These are phyloP conservation scores for Powellomyces hirtus DNA, from an alignment of 192 early-diverging fungal genomes.

Conservation along the genomic window DNA sequence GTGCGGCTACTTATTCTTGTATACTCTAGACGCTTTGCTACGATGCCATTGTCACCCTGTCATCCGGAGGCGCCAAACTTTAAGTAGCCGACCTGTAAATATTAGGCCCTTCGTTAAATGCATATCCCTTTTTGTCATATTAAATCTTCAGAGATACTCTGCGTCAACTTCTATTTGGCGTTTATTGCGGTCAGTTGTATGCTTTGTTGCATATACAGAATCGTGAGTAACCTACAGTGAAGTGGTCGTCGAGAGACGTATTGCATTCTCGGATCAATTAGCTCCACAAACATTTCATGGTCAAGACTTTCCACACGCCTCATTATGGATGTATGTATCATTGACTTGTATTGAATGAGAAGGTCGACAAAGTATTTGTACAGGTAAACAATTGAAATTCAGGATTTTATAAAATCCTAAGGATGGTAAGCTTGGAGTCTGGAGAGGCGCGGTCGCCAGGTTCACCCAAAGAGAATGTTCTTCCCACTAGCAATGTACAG, in stretches of 20 bases:
- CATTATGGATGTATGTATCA: too few species aligned
- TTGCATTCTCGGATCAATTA: too few species aligned
- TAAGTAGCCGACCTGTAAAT: background rate
- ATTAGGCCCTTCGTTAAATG: background rate
- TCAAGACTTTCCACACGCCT: too few species aligned
- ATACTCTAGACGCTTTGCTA: slow-evolving; percentile 5
- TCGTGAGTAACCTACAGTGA: background rate
- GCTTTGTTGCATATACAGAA: background rate
- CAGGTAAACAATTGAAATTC: too few species aligned
- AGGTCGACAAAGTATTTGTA: too few species aligned
- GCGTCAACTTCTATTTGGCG: background rate
- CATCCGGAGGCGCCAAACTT: slow-evolving; percentile 2
- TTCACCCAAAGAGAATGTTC: too few species aligned
- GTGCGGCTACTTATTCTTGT: background rate
- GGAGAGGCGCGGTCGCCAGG: too few species aligned
- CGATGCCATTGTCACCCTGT: slow-evolving; percentile 5
- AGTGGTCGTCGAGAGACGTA: background rate
- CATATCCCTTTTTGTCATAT: background rate
- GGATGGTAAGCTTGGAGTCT: too few species aligned
- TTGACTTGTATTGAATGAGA: too few species aligned
- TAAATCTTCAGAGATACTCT: background rate
- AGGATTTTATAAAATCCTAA: too few species aligned
- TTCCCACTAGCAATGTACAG: too few species aligned
- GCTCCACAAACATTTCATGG: too few species aligned
- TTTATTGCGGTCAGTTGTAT: background rate